phyloP scores from a whole-genome alignment of 768 basidiomycete species.

The Rhodotorula babjevae region DNA sequence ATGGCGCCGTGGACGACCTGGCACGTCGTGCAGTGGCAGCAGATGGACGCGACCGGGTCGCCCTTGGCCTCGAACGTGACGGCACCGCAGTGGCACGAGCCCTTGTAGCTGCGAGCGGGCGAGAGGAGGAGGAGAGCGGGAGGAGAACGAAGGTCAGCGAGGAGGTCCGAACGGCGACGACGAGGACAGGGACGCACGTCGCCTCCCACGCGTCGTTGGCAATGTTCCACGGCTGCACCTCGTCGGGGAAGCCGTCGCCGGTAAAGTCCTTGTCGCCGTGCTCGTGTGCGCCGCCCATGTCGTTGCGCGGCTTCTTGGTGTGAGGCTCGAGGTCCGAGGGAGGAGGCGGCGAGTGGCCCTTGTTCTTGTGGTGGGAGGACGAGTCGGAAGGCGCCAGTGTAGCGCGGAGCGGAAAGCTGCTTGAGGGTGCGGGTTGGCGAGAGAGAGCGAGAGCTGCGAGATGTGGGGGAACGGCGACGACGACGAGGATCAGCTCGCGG shows the following conservation, averaged over 20 bases:
- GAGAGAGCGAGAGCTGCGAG: no score
- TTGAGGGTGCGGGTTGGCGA: not conserved
- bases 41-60: constrained; percentile 23
- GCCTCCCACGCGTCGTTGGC: not conserved
- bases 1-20: constrained; percentile 29
- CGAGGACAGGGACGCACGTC: not conserved
- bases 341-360: not conserved
- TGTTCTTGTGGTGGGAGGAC: not conserved
- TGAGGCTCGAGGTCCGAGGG: not conserved
- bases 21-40: constrained; percentile 31
- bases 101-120: not conserved
- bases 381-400: not conserved
- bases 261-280: constrained; percentile 5
- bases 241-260: not conserved
- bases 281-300: constrained; percentile 13
- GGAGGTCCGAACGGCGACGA: no score
- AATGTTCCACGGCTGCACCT: not conserved
- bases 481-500: no score
- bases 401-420: no score
- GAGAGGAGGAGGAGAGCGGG: no score
- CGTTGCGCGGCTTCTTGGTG: not conserved
- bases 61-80: constrained; percentile 17
- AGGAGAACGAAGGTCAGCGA: not conserved
- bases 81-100: constrained; percentile 18
- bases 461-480: no score